phyloP scores from a whole-genome alignment of 176 grass and related monocot species.

The Guadua angustifolia region DNA sequence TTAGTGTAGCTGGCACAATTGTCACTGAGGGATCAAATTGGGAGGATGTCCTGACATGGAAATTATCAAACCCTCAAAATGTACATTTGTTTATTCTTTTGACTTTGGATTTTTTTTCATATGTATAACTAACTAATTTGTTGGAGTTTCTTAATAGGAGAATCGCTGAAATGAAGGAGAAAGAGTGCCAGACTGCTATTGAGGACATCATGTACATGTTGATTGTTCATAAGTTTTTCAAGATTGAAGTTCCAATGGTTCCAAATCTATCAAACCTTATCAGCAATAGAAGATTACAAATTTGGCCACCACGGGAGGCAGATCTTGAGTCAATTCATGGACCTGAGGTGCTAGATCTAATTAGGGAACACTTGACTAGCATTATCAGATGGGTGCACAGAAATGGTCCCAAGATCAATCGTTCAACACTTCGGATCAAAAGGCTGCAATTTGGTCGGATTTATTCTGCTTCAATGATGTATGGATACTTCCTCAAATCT shows the following conservation, averaged over 20 bases:
- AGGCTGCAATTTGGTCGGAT: slow-evolving; percentile 53
- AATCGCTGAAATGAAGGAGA: slow-evolving; percentile 65
- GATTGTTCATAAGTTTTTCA: slow-evolving; percentile 67
- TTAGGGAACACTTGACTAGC: slow-evolving; percentile 63
- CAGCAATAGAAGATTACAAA: slow-evolving; percentile 51
- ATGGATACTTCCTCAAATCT: slow-evolving; percentile 67
- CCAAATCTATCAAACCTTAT: slow-evolving; percentile 59
- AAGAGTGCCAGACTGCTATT: slow-evolving; percentile 60
- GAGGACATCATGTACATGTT: slow-evolving; percentile 67
- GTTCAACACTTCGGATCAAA: slow-evolving; percentile 55
- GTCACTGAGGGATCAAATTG: neutral
- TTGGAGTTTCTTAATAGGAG: slow-evolving; percentile 46
- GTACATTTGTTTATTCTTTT: neutral
- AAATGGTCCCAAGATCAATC: slow-evolving; percentile 60
- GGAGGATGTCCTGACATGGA: neutral
- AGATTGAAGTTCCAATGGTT: slow-evolving; percentile 73
- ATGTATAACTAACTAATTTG: slow-evolving; percentile 24
- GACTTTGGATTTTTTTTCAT: slow-evolving; percentile 3
- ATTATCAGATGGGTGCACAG: slow-evolving; percentile 65
- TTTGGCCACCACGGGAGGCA: slow-evolving; percentile 62
- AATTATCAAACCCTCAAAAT: slow-evolving; percentile 8
- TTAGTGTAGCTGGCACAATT: neutral
- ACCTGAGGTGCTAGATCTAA: slow-evolving; percentile 50
- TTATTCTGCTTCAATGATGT: slow-evolving; percentile 68
- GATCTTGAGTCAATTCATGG: slow-evolving; percentile 65